A percentile compares a stretch with the other conserved stretches of the same genome.
Evolutionary conservation across 1,139 yeast genomes (phyloP).

Genomic region (Blastobotrys apis): DNA sequence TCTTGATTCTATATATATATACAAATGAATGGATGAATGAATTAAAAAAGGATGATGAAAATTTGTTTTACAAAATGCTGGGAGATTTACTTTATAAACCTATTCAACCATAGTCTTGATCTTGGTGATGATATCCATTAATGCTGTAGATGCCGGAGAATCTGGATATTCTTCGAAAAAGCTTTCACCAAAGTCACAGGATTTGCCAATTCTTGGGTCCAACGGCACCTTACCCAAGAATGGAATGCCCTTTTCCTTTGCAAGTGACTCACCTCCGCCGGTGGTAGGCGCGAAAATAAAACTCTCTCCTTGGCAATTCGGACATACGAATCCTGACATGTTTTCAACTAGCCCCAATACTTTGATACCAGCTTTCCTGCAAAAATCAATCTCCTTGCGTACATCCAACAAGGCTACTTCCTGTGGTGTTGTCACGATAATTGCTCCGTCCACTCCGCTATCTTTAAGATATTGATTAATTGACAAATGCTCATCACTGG

Average conservation of each 20-base stretch:
- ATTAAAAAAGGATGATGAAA: background rate
- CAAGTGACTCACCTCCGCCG: conserved; percentile 87
- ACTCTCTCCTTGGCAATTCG: conserved; percentile 85
- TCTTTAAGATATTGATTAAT: conserved; percentile 85
- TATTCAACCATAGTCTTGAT: conserved; percentile 17
- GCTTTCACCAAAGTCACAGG: conserved; percentile 86
- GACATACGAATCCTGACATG: conserved; percentile 98
- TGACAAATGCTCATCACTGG: conserved; percentile 93
- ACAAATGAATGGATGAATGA: background rate
- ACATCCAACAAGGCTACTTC: conserved; percentile 95
- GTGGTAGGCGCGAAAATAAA: conserved; percentile 92
- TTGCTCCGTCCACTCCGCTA: conserved; percentile 91
- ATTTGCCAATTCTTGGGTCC: conserved; percentile 88
- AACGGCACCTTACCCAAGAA: conserved; percentile 90
- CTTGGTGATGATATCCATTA: conserved; percentile 63
- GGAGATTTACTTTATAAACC: background rate
- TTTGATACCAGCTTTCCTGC: conserved; percentile 81
- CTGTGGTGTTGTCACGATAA: conserved; percentile 95
- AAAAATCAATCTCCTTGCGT: conserved; percentile 91
- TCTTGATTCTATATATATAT: too few species aligned
- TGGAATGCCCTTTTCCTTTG: conserved; percentile 69
- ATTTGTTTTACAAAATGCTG: background rate
- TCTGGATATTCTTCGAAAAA: conserved; percentile 78
- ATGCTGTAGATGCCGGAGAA: conserved; percentile 88
- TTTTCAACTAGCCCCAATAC: conserved; percentile 91